Conservation (phyloP, 257 asterid genomes). For the Solanum piurae region DNA sequence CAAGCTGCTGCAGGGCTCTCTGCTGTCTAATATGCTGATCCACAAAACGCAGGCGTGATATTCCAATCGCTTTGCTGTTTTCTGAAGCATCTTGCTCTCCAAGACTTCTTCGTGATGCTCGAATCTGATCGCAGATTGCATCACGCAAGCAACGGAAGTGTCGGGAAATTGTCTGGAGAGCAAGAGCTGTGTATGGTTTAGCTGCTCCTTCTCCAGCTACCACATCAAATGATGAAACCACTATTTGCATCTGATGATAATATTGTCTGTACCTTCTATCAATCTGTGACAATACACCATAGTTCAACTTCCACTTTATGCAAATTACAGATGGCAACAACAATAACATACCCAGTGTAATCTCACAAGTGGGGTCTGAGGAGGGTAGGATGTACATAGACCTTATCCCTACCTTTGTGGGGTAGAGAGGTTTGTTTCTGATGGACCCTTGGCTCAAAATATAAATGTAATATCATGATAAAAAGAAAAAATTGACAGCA, state of each 20-base stretch:
- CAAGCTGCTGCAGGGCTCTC: constrained; percentile 79
- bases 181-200: constrained; percentile 71
- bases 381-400: not conserved
- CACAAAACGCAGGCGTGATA: constrained; percentile 66
- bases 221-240: constrained; percentile 65
- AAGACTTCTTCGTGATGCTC: constrained; percentile 39
- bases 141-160: constrained; percentile 79
- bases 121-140: constrained; percentile 61
- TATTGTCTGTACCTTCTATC: constrained; percentile 74
- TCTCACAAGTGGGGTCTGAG: not conserved
- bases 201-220: constrained; percentile 71
- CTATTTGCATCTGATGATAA: constrained; percentile 79
- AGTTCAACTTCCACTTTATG: not conserved
- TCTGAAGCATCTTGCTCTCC: constrained; percentile 65
- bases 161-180: constrained; percentile 80
- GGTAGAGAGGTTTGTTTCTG: not conserved
- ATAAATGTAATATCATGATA: not conserved
- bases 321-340: not conserved
- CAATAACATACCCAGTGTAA: not conserved
- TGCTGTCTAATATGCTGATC: constrained; percentile 73
- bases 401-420: not conserved
- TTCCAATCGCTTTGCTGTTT: constrained; percentile 41
- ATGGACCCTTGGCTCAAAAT: not conserved
- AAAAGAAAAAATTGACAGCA: not conserved
- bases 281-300: constrained; percentile 33